Conservation (phyloP, 2,329 filamentous ascomycete genomes). For the Nannizziopsis barbatae region DNA sequence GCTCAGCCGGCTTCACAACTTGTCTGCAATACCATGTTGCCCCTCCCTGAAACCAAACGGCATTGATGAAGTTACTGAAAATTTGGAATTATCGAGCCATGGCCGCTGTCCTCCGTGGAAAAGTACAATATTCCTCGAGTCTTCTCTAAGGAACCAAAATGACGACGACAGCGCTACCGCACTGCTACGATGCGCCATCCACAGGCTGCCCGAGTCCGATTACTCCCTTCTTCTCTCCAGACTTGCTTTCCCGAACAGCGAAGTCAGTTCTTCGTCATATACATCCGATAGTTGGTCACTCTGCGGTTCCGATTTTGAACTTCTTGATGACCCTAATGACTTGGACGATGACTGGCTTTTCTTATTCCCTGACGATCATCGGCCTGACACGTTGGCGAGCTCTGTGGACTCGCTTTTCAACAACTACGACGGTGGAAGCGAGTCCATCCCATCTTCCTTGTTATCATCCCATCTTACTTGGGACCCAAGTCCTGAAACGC, state of each 20-base stretch:
- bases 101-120: neutral
- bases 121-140: neutral
- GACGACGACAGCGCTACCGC: neutral
- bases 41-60: neutral
- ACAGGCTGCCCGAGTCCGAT: neutral
- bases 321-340: neutral
- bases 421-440: constrained; percentile 4
- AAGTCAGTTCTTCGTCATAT: neutral
- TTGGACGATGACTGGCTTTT: neutral
- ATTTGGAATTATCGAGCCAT: neutral
- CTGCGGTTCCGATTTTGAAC: neutral
- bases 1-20: neutral
- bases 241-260: neutral
- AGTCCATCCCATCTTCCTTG: constrained; percentile 5
- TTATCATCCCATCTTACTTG: constrained; percentile 1
- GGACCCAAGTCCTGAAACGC: neutral
- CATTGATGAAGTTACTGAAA: neutral
- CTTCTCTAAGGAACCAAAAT: neutral
- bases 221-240: neutral
- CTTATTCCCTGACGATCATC: neutral
- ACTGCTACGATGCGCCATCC: neutral
- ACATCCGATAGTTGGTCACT: neutral
- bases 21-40: neutral
- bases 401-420: constrained; percentile 4
- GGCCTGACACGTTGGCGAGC: neutral